Percentiles rank a stretch among this genome's conserved stretches.
phyloP scores from a whole-genome alignment of 495 filamentous ascomycete genomes.

The Lasiosphaeriaceae sp. region DNA sequence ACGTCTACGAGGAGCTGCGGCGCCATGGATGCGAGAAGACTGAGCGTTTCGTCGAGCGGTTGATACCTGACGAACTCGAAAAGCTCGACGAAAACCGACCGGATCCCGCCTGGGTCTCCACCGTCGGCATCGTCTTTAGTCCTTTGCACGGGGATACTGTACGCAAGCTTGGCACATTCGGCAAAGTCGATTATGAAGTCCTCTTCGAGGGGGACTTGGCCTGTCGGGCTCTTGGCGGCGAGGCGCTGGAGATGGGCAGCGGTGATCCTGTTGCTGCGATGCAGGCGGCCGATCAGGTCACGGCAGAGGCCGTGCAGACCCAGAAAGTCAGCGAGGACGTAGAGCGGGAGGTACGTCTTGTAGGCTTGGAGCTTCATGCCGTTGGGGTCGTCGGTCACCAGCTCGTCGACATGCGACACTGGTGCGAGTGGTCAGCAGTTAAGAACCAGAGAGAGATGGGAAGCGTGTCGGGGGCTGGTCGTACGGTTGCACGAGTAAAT shows the following conservation, averaged over 20 bases:
- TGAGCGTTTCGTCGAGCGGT: background rate
- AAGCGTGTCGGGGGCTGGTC: no score
- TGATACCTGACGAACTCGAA: background rate
- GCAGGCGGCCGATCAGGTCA: background rate
- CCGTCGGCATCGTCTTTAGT: background rate
- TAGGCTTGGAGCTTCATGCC: background rate
- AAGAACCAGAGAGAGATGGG: no score
- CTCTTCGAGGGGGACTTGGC: background rate
- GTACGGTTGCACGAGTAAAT: no score
- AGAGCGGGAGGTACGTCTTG: background rate
- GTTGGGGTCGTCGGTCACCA: background rate
- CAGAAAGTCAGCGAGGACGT: constrained; percentile 1
- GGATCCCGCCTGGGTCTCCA: background rate
- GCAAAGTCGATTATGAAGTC: background rate
- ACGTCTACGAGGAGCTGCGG: background rate
- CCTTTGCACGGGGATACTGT: background rate
- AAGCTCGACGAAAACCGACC: background rate
- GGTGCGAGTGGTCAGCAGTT: no score
- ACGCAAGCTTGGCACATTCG: constrained; percentile 1
- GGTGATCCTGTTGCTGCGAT: background rate
- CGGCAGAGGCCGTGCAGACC: background rate
- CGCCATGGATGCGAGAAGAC: background rate
- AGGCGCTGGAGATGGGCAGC: background rate
- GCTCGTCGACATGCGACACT: background rate
- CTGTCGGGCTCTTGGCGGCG: background rate